Evolutionary conservation across 2,329 filamentous ascomycete genomes (phyloP).

Genomic region (Lojkania enalia): DNA sequence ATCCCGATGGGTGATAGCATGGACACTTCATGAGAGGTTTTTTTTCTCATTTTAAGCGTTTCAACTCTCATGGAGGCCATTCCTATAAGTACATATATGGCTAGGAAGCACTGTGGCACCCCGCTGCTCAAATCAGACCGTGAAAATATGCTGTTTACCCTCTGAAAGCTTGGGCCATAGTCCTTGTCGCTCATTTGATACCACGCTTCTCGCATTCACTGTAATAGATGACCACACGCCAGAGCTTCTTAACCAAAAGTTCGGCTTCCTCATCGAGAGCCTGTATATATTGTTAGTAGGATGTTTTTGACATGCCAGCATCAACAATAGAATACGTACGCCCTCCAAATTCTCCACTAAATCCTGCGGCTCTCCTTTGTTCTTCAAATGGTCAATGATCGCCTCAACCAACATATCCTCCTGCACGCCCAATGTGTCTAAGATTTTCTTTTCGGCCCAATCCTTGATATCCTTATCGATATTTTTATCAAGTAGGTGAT

Average conservation of each 20-base stretch:
- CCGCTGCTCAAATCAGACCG: too few relatives aligned
- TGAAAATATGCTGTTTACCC: too few relatives aligned
- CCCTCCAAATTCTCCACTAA: slow-evolving; percentile 83
- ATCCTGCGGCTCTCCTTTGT: slow-evolving; percentile 73
- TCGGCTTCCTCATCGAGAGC: slow-evolving; percentile 94
- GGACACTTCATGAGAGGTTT: too few relatives aligned
- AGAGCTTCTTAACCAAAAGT: slow-evolving; percentile 91
- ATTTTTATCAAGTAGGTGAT: slow-evolving; percentile 79
- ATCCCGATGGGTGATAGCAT: too few relatives aligned
- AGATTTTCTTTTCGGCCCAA: slow-evolving; percentile 97
- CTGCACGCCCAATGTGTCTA: slow-evolving; percentile 94
- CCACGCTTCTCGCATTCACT: slow-evolving; percentile 92
- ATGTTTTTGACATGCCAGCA: slow-evolving; percentile 1
- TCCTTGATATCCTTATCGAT: slow-evolving; percentile 85
- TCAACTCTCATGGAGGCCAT: too few relatives aligned
- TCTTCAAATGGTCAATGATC: slow-evolving; percentile 82
- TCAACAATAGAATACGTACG: slow-evolving; percentile 60
- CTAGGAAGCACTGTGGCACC: too few relatives aligned
- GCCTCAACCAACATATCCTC: slow-evolving; percentile 94
- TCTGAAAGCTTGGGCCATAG: too few relatives aligned
- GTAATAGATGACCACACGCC: slow-evolving; percentile 98
- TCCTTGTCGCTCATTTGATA: slow-evolving; percentile 58
- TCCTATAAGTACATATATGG: too few relatives aligned
- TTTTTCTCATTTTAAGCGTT: too few relatives aligned
- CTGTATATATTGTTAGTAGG: slow-evolving; percentile 54